Evolutionary conservation across 2,329 filamentous ascomycete species (phyloP).

Genomic region (Cucurbitaria berberidis): DNA sequence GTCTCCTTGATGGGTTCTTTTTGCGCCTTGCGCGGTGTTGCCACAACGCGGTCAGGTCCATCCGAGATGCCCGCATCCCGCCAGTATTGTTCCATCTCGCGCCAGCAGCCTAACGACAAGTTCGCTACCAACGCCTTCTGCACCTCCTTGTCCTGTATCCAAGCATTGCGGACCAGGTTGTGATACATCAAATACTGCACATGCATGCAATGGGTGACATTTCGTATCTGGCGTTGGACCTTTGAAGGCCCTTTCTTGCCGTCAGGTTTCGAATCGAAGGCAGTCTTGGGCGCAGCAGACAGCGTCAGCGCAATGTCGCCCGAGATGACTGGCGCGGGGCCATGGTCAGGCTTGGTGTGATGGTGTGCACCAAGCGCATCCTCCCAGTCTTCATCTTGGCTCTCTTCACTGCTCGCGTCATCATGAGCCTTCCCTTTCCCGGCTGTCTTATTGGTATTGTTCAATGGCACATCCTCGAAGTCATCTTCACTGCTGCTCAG

Average conservation of each 20-base stretch:
- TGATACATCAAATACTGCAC: conserved; percentile 89
- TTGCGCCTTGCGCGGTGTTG: conserved; percentile 63
- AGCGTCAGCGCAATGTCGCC: conserved; percentile 79
- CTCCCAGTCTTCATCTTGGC: conserved; percentile 50
- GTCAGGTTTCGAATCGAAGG: conserved; percentile 52
- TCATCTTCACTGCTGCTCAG: conserved; percentile 53
- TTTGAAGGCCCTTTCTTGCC: conserved; percentile 85
- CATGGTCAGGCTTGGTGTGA: conserved; percentile 37
- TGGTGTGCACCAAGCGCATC: conserved; percentile 47
- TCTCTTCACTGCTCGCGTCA: conserved; percentile 42
- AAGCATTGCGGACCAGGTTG: conserved; percentile 69
- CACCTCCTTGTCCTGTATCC: conserved; percentile 45
- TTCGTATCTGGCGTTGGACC: conserved; percentile 77
- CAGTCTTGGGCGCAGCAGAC: conserved; percentile 28
- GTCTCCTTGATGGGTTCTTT: conserved; percentile 66
- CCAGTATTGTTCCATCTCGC: conserved; percentile 52
- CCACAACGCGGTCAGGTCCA: conserved; percentile 76
- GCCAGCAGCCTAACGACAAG: conserved; percentile 42
- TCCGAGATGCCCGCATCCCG: conserved; percentile 85
- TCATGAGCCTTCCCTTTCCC: conserved; percentile 51
- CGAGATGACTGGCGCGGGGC: conserved; percentile 57
- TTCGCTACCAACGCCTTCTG: conserved; percentile 40
- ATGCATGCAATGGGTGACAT: conserved; percentile 84
- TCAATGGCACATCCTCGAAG: conserved; percentile 56
- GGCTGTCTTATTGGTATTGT: conserved; percentile 42